Conservation (phyloP, 352 stramenopile genomes). For the Pythium angustatum region DNA sequence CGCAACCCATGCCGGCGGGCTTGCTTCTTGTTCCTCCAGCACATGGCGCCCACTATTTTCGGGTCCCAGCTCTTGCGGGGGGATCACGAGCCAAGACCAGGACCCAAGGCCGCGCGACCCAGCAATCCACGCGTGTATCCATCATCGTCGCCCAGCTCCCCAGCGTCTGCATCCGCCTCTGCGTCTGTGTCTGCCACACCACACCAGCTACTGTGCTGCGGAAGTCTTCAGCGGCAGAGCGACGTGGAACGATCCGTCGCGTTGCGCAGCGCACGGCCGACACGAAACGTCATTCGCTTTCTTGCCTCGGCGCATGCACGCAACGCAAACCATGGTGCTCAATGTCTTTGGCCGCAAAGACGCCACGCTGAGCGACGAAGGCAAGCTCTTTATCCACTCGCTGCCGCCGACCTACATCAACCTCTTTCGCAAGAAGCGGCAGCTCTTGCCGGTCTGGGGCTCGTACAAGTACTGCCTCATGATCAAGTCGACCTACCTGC, state of each 20-base stretch:
- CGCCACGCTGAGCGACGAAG: constrained; percentile 66
- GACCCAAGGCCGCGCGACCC: constrained; percentile 20
- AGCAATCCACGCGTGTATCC: not conserved
- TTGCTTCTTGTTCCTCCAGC: not conserved
- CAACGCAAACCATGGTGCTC: constrained; percentile 57
- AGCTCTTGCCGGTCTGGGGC: constrained; percentile 80
- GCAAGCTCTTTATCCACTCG: constrained; percentile 84
- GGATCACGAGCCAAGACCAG: constrained; percentile 16
- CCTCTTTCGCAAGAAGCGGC: constrained; percentile 82
- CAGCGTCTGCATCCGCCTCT: not conserved
- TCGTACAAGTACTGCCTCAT: constrained; percentile 85
- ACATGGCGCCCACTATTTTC: constrained; percentile 25
- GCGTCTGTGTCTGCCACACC: no score
- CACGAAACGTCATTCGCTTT: constrained; percentile 20
- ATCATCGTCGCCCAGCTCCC: constrained; percentile 4
- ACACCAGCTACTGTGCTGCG: no score
- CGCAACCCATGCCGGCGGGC: not conserved
- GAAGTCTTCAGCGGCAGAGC: no score
- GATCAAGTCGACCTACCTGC: constrained; percentile 86
- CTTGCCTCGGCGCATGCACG: constrained; percentile 20
- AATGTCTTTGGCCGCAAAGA: constrained; percentile 82
- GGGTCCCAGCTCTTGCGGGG: not conserved
- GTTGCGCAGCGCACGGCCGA: not conserved
- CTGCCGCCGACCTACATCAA: constrained; percentile 83
- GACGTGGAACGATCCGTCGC: no score